Evolutionary conservation across 257 asterid species (phyloP), one percentile per base, ranked within the genome.

Genomic region (Rubia yunnanensis): DNA sequence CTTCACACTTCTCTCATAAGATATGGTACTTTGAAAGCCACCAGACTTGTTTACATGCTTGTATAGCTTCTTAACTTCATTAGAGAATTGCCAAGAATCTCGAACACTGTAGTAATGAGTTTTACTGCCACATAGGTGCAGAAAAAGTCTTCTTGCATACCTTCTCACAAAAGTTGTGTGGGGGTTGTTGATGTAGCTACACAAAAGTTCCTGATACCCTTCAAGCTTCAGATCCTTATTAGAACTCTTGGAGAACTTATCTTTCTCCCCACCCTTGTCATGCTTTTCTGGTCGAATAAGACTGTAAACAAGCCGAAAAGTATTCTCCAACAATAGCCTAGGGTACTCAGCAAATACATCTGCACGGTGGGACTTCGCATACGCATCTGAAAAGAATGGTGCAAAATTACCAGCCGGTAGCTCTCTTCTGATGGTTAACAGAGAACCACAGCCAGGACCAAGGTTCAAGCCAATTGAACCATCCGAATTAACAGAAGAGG

Each of bases 281-380:
- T 90, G 95, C 86, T 90, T 94, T 77, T 94, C 99, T 72, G 99
- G 99, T 60, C 97, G 96, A 77, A 94, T 80, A 74, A 94, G 79
- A 76, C 99, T 90, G 78, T 94, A 94, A 64, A 94, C 86, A 76
- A 94, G 79, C 68, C 97, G 88, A 73, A 94, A 94, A 70, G 96
- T 88, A 70, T 88, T 90, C 70, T 94, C 99, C 80, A 94, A 71
- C 76, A 94, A 72, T 65, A 90, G 86, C 64, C 88, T 81, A 57
- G 83, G 96, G 77, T 83, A 94, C 86, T 94, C 99, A 6, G 90
- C 91, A 86, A 88, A 94, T 69, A 88, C 63, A 80, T 94, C 99
- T 24, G 91, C 60, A 58, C 97, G 97, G 79, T 90, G 97, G 44
- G 96, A 85, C 78, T 90, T 94, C 70, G 87, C 94, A 80, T 94